phyloP scores from a whole-genome alignment of 2,329 filamentous ascomycete species.

The Ambrosiella xylebori region DNA sequence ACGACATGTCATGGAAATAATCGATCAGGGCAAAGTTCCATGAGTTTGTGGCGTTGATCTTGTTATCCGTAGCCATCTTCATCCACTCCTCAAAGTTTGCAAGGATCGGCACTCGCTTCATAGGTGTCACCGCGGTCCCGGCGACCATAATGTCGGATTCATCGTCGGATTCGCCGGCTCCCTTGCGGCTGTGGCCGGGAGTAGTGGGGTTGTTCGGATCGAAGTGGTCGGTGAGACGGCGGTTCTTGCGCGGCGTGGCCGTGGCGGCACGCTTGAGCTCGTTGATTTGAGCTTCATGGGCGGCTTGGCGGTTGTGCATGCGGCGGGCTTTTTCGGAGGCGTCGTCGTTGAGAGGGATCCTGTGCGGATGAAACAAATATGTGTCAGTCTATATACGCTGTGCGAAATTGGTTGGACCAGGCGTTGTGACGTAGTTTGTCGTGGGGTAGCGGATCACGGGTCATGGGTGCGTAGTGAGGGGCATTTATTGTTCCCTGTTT shows the following conservation, averaged over 20 bases:
- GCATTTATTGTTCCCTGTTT: not conserved
- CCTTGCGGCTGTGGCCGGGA: conserved; percentile 30
- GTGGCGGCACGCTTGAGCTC: conserved; percentile 63
- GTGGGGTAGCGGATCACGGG: not conserved
- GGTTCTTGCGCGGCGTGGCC: conserved; percentile 50
- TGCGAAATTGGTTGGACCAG: not conserved
- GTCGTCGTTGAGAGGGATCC: conserved; percentile 90
- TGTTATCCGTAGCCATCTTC: conserved; percentile 99
- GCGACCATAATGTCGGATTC: conserved; percentile 48
- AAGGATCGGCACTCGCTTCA: conserved; percentile 88
- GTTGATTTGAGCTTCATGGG: conserved; percentile 82
- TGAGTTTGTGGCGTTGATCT: conserved; percentile 94
- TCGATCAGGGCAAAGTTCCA: conserved; percentile 99
- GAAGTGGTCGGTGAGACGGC: conserved; percentile 40
- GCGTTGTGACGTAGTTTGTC: not conserved
- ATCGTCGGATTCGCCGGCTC: conserved; percentile 30
- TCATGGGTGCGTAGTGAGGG: not conserved
- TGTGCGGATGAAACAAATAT: not conserved
- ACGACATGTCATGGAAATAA: conserved; percentile 98
- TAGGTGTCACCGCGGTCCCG: conserved; percentile 69
- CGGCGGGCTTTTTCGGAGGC: conserved; percentile 77
- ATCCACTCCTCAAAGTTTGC: conserved; percentile 99
- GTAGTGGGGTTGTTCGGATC: conserved; percentile 30
- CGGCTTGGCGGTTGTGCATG: conserved; percentile 69
- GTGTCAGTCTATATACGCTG: not conserved